Base-by-base conservation (phyloP, 176 grass and related monocot species). In the Phyllostachys edulis region DNA sequence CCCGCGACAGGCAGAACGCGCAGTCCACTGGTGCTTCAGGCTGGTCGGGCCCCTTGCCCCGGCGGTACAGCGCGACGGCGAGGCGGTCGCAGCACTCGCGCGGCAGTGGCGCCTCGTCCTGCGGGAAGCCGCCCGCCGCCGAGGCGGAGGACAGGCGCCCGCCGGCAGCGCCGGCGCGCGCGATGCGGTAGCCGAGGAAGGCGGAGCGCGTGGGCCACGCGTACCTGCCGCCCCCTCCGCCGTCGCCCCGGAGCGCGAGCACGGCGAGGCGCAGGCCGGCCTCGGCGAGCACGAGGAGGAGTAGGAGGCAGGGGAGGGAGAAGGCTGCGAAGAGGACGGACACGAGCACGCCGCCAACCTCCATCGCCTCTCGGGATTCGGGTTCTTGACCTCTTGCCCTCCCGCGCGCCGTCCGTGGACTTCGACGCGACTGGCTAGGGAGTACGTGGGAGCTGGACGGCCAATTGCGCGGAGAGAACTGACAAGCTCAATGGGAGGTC, bases 301-400 rank as follows among this genome's bases (percentile, higher is more conserved):
- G 87, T 60, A 89, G 47, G n/a, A 80, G 69, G 82, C 87, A 89
- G 1, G 82, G 82, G 68, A 89, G 21, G 20, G 87, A 84, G 82
- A 89, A 61, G 61, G 61, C 70, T 4, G 69, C 69, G 29, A 85
- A 5, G 47, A 89, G 76, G 51, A 69, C 38, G 32, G 75, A 60
- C 50, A 23, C 32, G 29, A 89, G 27, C 68, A 65, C 62, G 17
- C 82, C 63, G 15, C 59, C 32, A 15, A 69, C 52, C 81, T 80
- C 82, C 87, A 89, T 85, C 3, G 78, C 7, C 32, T 49, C 40
- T 78, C 38, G n/a, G 13, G 17, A 54, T 2, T 7, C 56, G 20
- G n/a, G 7, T 64, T 65, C 49, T 51, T 13, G 15, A 26, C n/a
- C n/a, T n/a, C n/a, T n/a, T n/a, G n/a, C n/a, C 27, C 38, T 21